Evolutionary conservation across 257 asterid genomes (phyloP), one percentile per base, ranked within the genome.

Genomic region (Misopates orontium): DNA sequence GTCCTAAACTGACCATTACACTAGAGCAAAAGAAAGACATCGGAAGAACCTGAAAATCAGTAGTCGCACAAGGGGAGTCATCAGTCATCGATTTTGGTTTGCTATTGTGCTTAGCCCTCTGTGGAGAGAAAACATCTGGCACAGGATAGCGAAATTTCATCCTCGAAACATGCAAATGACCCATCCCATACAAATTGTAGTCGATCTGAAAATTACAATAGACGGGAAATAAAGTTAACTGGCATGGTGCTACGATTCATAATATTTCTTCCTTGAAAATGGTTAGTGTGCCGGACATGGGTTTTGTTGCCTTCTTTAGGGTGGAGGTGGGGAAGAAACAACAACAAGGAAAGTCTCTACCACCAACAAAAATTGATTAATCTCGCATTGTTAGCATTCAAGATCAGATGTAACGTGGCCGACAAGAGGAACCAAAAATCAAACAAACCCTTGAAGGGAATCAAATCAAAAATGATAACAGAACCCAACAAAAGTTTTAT

Each of bases 131-230:
- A 75, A 73, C 74, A 76, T 82, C 87, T 56, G 99, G 99, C 51
- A 90, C 78, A 47, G 99, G 97, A 78, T 62, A 71, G 71, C 99
- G 97, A 73, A 93, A 93, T 78, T 82, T 93, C 72, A 86, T 59
- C 80, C 86, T 90, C 50, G 96, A 81, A 51, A 85, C 81, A 50
- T 93, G 99, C 66, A 93, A 70, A 77, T 84, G 97, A 23, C 97
- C 90, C 99, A 93, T 93, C 67, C 99, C 99, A 56, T 83, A 90
- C 85, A 93, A 79, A 77, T 86, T 87, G 79, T 93, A 83, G 82
- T 90, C 97, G 66, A 93, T 78, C 99, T 93, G 88, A 71, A 52
- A 68, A 75, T 75, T 78, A 58, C 41, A n/a, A 41, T 28, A 61
- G 66, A 20, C 49, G 42, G 32, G 44, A 65, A 49, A 23, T 17